Percentiles rank a stretch among this genome's conserved stretches.
Evolutionary conservation across 495 filamentous ascomycete species (phyloP).

Genomic region (Talaromyces borbonicus): DNA sequence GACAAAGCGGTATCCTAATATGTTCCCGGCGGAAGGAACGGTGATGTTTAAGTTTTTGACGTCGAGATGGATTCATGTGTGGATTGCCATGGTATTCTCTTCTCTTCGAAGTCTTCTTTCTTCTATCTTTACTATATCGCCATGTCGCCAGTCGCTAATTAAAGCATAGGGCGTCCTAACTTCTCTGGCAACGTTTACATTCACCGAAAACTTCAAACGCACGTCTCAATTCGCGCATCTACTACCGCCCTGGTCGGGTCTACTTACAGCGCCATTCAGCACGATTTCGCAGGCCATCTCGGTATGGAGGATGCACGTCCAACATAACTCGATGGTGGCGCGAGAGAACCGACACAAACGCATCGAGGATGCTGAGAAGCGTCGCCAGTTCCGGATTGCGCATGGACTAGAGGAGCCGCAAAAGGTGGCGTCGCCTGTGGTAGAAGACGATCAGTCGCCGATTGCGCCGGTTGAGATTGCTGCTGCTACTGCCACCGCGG

Average conservation of each 20-base stretch:
- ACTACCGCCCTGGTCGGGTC: slow-evolving; percentile 50
- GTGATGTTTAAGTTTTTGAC: slow-evolving; percentile 68
- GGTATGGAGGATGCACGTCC: slow-evolving; percentile 60
- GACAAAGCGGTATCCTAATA: slow-evolving; percentile 63
- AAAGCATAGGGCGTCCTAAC: slow-evolving; percentile 58
- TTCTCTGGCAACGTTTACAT: slow-evolving; percentile 55
- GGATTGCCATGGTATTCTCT: slow-evolving; percentile 58
- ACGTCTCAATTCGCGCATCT: slow-evolving; percentile 64
- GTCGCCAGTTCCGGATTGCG: slow-evolving; percentile 66
- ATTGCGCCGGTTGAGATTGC: slow-evolving; percentile 17
- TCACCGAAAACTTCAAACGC: slow-evolving; percentile 57
- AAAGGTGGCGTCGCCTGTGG: slow-evolving; percentile 10
- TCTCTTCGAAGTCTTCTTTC: neutral
- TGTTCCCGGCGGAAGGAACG: slow-evolving; percentile 67
- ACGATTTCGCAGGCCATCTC: slow-evolving; percentile 48
- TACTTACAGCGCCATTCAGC: slow-evolving; percentile 52
- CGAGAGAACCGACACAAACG: slow-evolving; percentile 54
- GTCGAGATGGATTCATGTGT: slow-evolving; percentile 61
- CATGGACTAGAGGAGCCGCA: slow-evolving; percentile 59
- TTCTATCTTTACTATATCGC: neutral
- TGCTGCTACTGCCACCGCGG: neutral
- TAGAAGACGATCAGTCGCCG: slow-evolving; percentile 23
- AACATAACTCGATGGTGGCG: slow-evolving; percentile 49
- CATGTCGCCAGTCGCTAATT: too few relatives aligned
- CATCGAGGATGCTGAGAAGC: slow-evolving; percentile 71